Conservation (phyloP, 495 filamentous ascomycete genomes). For the Aspergillus cristatus region DNA sequence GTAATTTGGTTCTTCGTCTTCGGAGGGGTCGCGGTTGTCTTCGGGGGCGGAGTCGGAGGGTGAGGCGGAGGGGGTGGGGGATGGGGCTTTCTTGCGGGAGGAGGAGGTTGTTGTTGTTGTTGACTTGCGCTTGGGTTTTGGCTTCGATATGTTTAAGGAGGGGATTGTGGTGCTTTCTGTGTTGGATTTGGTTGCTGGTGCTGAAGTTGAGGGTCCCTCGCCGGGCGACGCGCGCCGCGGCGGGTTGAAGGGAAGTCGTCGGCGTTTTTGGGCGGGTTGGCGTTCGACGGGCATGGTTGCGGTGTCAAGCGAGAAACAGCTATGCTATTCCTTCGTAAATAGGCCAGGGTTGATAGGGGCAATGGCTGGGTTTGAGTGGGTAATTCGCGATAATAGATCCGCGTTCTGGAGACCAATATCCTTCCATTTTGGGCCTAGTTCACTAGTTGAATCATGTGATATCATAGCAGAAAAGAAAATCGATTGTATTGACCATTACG, state of each 20-base stretch:
- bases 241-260: constrained; percentile 42
- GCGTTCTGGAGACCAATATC: too few species aligned
- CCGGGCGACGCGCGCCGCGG: constrained; percentile 28
- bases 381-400: too few species aligned
- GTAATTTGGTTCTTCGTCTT: constrained; percentile 29
- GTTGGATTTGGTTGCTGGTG: constrained; percentile 19
- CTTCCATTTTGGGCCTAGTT: too few species aligned
- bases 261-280: constrained; percentile 30
- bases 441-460: too few species aligned
- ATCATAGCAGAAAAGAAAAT: too few species aligned
- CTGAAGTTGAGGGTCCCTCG: constrained; percentile 11
- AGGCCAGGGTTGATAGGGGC: constrained; percentile 4
- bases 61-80: constrained; percentile 5
- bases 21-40: constrained; percentile 13
- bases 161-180: constrained; percentile 8
- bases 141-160: constrained; percentile 5
- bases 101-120: constrained; percentile 9
- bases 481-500: too few species aligned
- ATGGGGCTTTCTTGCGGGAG: constrained; percentile 7
- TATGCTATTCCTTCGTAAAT: too few species aligned
- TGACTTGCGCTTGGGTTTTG: constrained; percentile 9
- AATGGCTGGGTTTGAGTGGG: too few species aligned
- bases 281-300: constrained; percentile 29
- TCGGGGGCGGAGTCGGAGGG: constrained; percentile 14
- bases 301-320: too few species aligned